These are phyloP conservation scores for Xylogone sp. DNA, from an alignment of 2,329 filamentous ascomycete genomes.

Conservation along the genomic window DNA sequence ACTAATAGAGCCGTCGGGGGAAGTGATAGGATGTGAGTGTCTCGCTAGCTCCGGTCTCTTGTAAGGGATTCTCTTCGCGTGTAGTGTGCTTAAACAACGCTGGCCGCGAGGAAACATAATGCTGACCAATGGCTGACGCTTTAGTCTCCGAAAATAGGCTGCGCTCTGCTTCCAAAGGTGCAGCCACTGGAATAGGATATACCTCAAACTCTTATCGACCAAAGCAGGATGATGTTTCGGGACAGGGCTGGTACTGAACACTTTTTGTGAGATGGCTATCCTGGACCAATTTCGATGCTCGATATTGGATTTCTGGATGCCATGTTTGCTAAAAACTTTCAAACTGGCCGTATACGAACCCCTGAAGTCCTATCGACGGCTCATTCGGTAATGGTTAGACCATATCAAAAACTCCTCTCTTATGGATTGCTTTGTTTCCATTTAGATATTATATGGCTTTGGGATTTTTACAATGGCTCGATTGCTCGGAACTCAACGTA, in stretches of 20 bases:
- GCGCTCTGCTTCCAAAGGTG: constrained; percentile 76
- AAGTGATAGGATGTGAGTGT: constrained; percentile 96
- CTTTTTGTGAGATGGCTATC: constrained; percentile 22
- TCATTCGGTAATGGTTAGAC: constrained; percentile 19
- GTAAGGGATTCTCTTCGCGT: constrained; percentile 89
- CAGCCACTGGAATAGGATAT: constrained; percentile 42
- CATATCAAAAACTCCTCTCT: constrained; percentile 25
- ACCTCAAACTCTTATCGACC: constrained; percentile 44
- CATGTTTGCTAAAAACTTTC: constrained; percentile 23
- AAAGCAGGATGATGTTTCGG: constrained; percentile 44
- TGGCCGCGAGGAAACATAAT: constrained; percentile 67
- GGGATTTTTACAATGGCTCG: constrained; percentile 29
- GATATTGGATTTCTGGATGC: constrained; percentile 20
- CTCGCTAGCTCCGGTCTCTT: constrained; percentile 53
- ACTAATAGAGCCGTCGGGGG: constrained; percentile 72
- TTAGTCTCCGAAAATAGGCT: constrained; percentile 84
- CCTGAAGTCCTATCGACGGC: constrained; percentile 19
- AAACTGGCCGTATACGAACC: constrained; percentile 19
- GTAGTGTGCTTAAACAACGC: constrained; percentile 72
- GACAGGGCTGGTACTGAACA: constrained; percentile 31
- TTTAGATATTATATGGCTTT: constrained; percentile 25
- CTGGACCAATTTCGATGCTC: constrained; percentile 21
- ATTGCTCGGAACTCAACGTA: constrained; percentile 25
- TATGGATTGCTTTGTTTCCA: constrained; percentile 26
- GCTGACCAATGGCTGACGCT: constrained; percentile 76